Evolutionary conservation across 352 stramenopile genomes (phyloP).

Genomic region (Globisporangium takayamanum): DNA sequence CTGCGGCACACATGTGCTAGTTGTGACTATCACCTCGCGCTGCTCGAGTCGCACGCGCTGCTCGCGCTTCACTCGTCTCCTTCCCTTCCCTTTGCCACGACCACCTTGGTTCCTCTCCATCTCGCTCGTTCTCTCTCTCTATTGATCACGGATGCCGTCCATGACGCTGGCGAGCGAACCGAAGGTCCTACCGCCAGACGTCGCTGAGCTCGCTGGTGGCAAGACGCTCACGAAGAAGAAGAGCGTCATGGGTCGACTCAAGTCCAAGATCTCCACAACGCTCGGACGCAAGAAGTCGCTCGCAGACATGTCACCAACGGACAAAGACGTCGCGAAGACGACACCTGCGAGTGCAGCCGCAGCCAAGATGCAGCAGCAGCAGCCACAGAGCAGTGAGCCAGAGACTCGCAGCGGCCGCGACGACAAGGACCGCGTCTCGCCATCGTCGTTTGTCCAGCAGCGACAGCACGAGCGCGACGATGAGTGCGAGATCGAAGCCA

Average conservation of each 20-base stretch:
- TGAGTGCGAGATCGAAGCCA: not conserved
- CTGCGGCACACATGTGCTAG: too few species aligned
- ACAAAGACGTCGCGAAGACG: slow-evolving; percentile 22
- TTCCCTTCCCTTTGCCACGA: not conserved
- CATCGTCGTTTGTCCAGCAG: not conserved
- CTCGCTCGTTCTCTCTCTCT: not conserved
- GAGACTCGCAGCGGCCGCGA: slow-evolving; percentile 5
- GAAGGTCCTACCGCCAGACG: slow-evolving; percentile 9
- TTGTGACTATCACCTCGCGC: not conserved
- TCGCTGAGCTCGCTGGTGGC: slow-evolving; percentile 13
- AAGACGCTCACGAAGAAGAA: slow-evolving; percentile 45
- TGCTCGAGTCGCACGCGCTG: too few species aligned
- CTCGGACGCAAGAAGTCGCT: slow-evolving; percentile 36
- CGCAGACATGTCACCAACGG: slow-evolving; percentile 19
- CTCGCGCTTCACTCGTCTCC: not conserved
- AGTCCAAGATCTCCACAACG: slow-evolving; percentile 51
- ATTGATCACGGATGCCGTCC: slow-evolving; percentile 5
- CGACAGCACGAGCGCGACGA: not conserved
- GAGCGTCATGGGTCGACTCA: slow-evolving; percentile 58
- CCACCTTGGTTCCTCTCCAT: not conserved
- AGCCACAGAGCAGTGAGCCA: slow-evolving; percentile 8
- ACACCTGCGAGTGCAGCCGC: not conserved
- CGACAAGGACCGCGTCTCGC: not conserved
- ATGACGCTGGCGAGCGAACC: slow-evolving; percentile 1
- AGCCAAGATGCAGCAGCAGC: not conserved